Percentiles rank a stretch among this genome's conserved stretches.
Conservation (phyloP, 495 filamentous ascomycete genomes). For the Penicillium canariense region DNA sequence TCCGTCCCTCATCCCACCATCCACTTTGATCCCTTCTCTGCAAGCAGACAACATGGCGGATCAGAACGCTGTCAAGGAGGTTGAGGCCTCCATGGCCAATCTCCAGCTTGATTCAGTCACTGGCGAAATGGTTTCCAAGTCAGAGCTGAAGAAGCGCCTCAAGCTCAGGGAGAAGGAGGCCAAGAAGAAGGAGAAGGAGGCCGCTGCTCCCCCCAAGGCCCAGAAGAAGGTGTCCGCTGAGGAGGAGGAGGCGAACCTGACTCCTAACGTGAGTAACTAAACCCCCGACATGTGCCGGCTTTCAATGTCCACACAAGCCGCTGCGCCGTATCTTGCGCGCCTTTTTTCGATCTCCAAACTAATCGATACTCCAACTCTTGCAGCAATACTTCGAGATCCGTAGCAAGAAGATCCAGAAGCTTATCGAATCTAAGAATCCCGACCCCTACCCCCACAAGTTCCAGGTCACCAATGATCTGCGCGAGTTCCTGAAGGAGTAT, state of each 20-base stretch:
- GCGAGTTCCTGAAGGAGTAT: conserved; percentile 73
- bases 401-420: conserved; percentile 77
- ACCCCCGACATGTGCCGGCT: too few relatives aligned
- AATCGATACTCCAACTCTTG: conserved; percentile 4
- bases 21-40: conserved; percentile 20
- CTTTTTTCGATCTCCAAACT: conserved; percentile 4
- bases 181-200: conserved; percentile 84
- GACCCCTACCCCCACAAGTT: conserved; percentile 99
- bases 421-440: conserved; percentile 73
- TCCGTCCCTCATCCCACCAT: conserved; percentile 29
- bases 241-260: conserved; percentile 73
- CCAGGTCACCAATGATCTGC: conserved; percentile 73
- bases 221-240: conserved; percentile 69
- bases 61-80: conserved; percentile 51
- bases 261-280: conserved; percentile 70
- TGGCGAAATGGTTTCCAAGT: conserved; percentile 81
- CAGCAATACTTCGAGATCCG: conserved; percentile 99
- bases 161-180: conserved; percentile 85
- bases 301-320: too few relatives aligned
- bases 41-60: conserved; percentile 41
- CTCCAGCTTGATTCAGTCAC: conserved; percentile 81
- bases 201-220: conserved; percentile 63
- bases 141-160: conserved; percentile 91
- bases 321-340: background rate
- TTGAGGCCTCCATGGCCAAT: conserved; percentile 64